Base-by-base conservation (phyloP, 2,329 filamentous ascomycete species). In the Aspergillus felis region DNA sequence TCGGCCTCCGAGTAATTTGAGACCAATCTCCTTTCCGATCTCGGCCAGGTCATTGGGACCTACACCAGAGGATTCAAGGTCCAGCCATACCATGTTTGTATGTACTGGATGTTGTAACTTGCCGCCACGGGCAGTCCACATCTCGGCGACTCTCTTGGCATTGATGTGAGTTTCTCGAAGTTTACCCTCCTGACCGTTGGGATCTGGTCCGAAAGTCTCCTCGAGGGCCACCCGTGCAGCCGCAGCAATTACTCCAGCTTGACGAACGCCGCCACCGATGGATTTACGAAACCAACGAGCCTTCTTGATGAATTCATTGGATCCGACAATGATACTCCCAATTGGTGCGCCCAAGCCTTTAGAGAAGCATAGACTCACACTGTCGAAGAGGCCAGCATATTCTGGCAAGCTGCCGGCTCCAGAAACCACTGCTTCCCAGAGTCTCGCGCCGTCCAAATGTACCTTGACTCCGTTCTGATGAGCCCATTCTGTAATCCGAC, bases 61-160 rank as follows among this genome's bases (percentile, higher is more conserved):
- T 32, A 87, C 71, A 0, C 84, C 83, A 10, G 84, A 82, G 1
- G 81, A 81, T 29, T 85, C 82, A 17, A 94, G 77, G 71, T 95
- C 87, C 57, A 95, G 68, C 91, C 90, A 96, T 35, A 91, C 85
- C 90, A 96, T 95, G 75, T 96, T 96, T n/a, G 91, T 95, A 69
- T 96, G 87, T 1, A 89, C 87, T 0, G 89, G 87, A 58, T 87
- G 80, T 22, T 81, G 74, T 56, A 91, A 74, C 73, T 83, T 84
- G 1, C 91, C 91, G 4, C 91, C 91, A 53, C 87, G 78, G 17
- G 76, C 76, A 4, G 79, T 82, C 91, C 91, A 96, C 62, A 89
- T 72, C 32, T 79, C 76, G 27, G 82, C 85, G 25, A 92, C 79
- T 64, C 78, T 78, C 71, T 82, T 82, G 2, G 90, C 89, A 29